These are phyloP conservation scores for Cavenderia fasciculata DNA, from an alignment of 78 protist species.

Conservation along the genomic window DNA sequence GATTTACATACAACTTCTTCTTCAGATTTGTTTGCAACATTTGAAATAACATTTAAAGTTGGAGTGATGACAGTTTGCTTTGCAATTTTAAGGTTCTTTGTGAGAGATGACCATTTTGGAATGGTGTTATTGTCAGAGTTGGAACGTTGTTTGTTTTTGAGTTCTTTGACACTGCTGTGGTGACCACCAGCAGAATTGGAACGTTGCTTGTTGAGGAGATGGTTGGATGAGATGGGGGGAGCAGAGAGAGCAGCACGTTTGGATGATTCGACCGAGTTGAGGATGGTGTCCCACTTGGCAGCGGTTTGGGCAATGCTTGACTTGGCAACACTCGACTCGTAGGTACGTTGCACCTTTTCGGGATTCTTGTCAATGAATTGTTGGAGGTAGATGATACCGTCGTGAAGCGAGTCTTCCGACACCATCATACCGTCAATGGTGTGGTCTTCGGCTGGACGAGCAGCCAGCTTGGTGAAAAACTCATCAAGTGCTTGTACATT, in stretches of 20 bases:
- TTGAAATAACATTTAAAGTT: constrained; percentile 34
- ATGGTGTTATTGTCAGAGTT: constrained; percentile 4
- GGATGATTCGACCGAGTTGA: constrained; percentile 42
- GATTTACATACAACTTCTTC: constrained; percentile 72
- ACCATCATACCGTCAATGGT: constrained; percentile 78
- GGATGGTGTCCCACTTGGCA: constrained; percentile 16
- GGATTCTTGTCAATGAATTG: constrained; percentile 55
- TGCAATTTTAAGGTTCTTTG: constrained; percentile 23
- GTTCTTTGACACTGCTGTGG: not conserved
- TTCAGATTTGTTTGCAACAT: constrained; percentile 24
- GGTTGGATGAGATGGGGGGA: not conserved
- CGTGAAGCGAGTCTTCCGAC: constrained; percentile 34
- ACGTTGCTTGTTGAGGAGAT: constrained; percentile 1
- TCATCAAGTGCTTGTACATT: constrained; percentile 50
- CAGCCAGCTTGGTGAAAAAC: constrained; percentile 35
- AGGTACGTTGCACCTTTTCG: constrained; percentile 12
- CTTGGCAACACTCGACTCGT: constrained; percentile 6
- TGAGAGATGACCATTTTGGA: constrained; percentile 8
- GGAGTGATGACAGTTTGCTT: constrained; percentile 50
- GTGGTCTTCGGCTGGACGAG: constrained; percentile 70
- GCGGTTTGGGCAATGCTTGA: not conserved
- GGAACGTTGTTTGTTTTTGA: not conserved
- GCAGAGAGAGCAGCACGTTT: constrained; percentile 15
- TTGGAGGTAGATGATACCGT: constrained; percentile 64
- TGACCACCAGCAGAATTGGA: constrained; percentile 31